phyloP scores from a whole-genome alignment of 305 asterid genomes.

The Fraxinus latifolia region DNA sequence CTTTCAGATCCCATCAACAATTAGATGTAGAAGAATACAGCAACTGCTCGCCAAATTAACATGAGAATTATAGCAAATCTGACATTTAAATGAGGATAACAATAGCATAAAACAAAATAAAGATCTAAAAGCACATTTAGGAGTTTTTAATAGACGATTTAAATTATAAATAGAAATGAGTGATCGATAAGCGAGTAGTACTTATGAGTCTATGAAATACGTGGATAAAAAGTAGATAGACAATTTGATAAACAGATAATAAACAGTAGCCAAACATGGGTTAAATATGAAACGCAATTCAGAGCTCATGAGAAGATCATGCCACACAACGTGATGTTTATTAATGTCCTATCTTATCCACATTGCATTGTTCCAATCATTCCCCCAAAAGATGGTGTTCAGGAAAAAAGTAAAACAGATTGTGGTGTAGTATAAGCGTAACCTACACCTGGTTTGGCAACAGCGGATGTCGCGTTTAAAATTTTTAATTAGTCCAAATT shows the following conservation, averaged over 20 bases:
- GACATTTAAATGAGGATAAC: background rate
- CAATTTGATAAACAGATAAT: background rate
- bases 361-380: background rate
- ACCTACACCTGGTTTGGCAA: background rate
- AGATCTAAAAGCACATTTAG: background rate
- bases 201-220: background rate
- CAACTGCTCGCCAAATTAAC: background rate
- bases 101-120: background rate
- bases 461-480: background rate
- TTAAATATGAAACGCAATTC: background rate
- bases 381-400: background rate
- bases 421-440: background rate
- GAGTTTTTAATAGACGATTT: background rate
- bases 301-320: background rate
- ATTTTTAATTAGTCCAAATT: background rate
- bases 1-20: background rate
- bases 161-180: background rate
- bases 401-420: background rate
- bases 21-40: background rate
- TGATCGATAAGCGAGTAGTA: no score
- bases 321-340: background rate
- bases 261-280: background rate
- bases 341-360: background rate
- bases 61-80: background rate
- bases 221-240: no score